Conservation (phyloP, 306 rosid genomes). For the Trifolium subterraneum region DNA sequence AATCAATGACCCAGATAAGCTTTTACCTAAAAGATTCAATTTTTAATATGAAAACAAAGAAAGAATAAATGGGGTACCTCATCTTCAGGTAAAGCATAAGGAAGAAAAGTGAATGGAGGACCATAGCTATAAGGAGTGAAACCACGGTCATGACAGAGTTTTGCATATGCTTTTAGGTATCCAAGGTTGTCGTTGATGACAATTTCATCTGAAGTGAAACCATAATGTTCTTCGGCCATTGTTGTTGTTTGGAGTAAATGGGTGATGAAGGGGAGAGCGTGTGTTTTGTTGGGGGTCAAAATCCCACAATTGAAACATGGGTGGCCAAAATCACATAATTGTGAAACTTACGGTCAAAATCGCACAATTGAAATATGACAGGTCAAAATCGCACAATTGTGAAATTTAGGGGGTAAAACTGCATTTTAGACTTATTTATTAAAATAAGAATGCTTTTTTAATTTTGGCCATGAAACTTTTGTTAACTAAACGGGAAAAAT, state of each 20-base stretch:
- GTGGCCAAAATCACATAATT: too few relatives aligned
- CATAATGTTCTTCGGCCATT: slow-evolving; percentile 70
- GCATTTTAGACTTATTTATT: too few relatives aligned
- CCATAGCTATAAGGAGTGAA: slow-evolving; percentile 65
- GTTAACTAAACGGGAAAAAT: too few relatives aligned
- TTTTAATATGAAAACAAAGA: slow-evolving; percentile 18
- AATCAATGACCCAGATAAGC: slow-evolving; percentile 26
- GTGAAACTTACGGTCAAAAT: too few relatives aligned
- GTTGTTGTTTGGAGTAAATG: slow-evolving; percentile 1
- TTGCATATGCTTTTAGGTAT: slow-evolving; percentile 72
- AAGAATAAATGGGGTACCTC: slow-evolving; percentile 59
- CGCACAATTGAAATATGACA: too few relatives aligned
- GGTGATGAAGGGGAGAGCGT: slow-evolving; percentile 22
- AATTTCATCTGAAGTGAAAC: slow-evolving; percentile 68
- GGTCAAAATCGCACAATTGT: too few relatives aligned
- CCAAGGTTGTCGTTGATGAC: slow-evolving; percentile 70
- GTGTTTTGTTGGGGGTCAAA: slow-evolving; percentile 40
- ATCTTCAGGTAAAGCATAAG: slow-evolving; percentile 67
- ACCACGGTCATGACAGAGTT: slow-evolving; percentile 68
- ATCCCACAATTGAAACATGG: too few relatives aligned
- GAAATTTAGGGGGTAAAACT: too few relatives aligned
- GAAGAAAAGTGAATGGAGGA: slow-evolving; percentile 82
- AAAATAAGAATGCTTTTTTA: too few relatives aligned
- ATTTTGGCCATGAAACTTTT: too few relatives aligned
- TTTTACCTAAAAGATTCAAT: neutral